These are phyloP conservation scores for Zizania palustris DNA, from an alignment of 202 grass and related monocot genomes.

Conservation along the genomic window DNA sequence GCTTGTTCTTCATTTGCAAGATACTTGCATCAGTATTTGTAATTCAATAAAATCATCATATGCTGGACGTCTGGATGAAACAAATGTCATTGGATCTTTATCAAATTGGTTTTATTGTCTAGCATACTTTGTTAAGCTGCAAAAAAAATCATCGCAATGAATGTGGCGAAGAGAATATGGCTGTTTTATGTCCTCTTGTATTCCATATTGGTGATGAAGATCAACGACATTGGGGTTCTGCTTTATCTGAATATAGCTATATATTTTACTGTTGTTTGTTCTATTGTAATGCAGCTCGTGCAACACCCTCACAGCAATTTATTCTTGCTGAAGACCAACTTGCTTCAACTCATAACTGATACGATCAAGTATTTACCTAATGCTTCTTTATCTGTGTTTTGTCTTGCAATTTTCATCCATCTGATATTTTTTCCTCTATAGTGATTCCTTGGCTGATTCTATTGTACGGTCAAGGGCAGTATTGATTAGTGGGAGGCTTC, in stretches of 20 bases:
- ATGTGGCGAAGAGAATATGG: not conserved
- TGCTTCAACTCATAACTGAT: slow-evolving; percentile 77
- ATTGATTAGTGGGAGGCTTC: slow-evolving; percentile 86
- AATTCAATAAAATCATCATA: slow-evolving; percentile 1
- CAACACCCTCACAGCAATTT: slow-evolving; percentile 76
- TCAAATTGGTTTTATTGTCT: not conserved
- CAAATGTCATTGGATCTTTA: not conserved
- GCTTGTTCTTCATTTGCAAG: slow-evolving; percentile 18
- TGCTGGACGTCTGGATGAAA: slow-evolving; percentile 4
- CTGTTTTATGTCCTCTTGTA: not conserved
- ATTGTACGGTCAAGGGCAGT: slow-evolving; percentile 78
- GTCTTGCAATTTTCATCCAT: slow-evolving; percentile 28
- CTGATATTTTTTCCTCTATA: slow-evolving; percentile 39
- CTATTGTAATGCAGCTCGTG: slow-evolving; percentile 60
- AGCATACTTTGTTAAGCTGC: slow-evolving; percentile 7
- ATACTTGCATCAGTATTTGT: not conserved
- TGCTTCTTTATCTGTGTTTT: slow-evolving; percentile 35
- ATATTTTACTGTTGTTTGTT: slow-evolving; percentile 28
- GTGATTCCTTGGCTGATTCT: slow-evolving; percentile 73
- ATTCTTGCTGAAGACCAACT: slow-evolving; percentile 67
- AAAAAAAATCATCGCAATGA: slow-evolving; percentile 3
- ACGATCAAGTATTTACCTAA: slow-evolving; percentile 67
- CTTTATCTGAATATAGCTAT: slow-evolving; percentile 29
- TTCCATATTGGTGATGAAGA: not conserved
- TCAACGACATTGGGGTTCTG: not conserved